These are phyloP conservation scores for Narthecium ossifragum DNA, from an alignment of 106 monocot genomes.

Conservation along the genomic window DNA sequence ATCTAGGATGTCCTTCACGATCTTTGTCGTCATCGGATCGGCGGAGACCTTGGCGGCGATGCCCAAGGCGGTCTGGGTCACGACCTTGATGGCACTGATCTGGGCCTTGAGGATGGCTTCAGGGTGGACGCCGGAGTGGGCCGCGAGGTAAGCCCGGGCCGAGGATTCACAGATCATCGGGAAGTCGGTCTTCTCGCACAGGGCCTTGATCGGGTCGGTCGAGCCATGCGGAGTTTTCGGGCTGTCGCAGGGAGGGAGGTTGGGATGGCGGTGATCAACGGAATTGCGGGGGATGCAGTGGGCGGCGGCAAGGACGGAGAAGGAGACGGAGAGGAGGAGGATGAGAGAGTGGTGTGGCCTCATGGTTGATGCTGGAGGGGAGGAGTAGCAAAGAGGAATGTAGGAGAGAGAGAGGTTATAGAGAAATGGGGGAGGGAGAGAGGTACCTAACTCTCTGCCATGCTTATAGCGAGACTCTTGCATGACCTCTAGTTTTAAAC, in stretches of 20 bases:
- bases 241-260: background rate
- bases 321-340: background rate
- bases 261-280: background rate
- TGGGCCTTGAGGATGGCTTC: background rate
- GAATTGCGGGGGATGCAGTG: background rate
- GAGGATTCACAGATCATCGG: background rate
- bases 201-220: background rate
- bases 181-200: too few species aligned
- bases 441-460: background rate
- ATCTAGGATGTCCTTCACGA: too few species aligned
- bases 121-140: background rate
- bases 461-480: background rate
- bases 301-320: background rate
- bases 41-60: background rate
- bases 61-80: background rate
- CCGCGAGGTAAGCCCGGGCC: background rate
- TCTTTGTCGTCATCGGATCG: too few species aligned
- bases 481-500: too few species aligned
- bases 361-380: conserved; percentile 4
- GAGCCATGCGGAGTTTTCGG: background rate
- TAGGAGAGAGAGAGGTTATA: background rate
- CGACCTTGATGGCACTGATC: background rate
- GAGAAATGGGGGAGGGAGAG: background rate
- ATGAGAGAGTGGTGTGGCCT: conserved; percentile 2
- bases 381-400: background rate